Base-by-base conservation (phyloP, 768 basidiomycete species). In the Paxillus involutus region DNA sequence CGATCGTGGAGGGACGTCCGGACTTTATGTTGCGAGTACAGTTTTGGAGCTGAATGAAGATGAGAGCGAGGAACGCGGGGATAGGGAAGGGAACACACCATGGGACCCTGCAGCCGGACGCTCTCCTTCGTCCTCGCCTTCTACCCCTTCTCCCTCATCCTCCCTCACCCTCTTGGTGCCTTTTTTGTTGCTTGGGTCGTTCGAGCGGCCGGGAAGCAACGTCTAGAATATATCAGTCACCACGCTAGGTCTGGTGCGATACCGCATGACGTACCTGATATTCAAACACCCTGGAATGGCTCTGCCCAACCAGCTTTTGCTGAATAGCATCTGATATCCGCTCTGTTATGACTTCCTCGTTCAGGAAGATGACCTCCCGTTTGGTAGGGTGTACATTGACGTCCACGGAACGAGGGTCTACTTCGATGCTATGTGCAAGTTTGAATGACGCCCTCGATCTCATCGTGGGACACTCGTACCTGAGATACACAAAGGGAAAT, bases 351-450 rank as follows among this genome's bases (percentile, higher is more conserved):
- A 73, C 76, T 49, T 98, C 96, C 67, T 98, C 94, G 57, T 97
- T 84, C 46, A 98, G 70, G 63, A 98, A 98, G 60, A 94, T 91
- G 1, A 98, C 94, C 68, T 98, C 95, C 43, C 90, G 88, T 68
- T 99, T 99, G 2, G 97, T 98, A 0, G 96, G 97, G 66, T 98
- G 95, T 8, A 98, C 94, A 62, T 99, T 99, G 50, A 98, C 95
- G 62, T 99, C 97, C 16, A 99, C 88, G 24, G 89, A 85, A 30
- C 84, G 80, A 0, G 94, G 93, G 56, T 94, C 87, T 60, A 98
- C 86, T 40, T 85, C 77, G 41, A 98, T 70, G 60, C 94, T 95
- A 55, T 10, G 26, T 12, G 26, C 24, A 44, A 44, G 41, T 46
- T 47, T 13, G 56, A 54, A 47, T 12, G 30, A 37, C 16, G 32